Evolutionary conservation across 352 stramenopile genomes (phyloP).

Genomic region (Globisporangium perplexum): DNA sequence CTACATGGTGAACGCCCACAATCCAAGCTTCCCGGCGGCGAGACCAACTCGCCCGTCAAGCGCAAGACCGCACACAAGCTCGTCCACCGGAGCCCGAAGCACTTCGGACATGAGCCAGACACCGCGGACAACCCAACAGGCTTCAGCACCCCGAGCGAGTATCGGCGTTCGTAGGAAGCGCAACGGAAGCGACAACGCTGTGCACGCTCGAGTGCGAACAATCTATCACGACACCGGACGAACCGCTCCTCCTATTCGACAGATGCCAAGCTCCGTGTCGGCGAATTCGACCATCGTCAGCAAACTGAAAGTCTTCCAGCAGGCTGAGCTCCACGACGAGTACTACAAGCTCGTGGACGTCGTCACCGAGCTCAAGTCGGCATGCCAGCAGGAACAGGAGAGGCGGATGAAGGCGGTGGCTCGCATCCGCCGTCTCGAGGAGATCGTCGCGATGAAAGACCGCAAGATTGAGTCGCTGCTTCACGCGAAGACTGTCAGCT

Average conservation of each 20-base stretch:
- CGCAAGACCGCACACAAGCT: slow-evolving; percentile 25
- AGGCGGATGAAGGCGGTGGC: slow-evolving; percentile 41
- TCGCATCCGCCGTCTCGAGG: slow-evolving; percentile 45
- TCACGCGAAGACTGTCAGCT: slow-evolving; percentile 23
- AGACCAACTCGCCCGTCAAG: slow-evolving; percentile 30
- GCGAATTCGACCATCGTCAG: slow-evolving; percentile 23
- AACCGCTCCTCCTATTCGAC: slow-evolving; percentile 10
- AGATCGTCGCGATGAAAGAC: slow-evolving; percentile 62
- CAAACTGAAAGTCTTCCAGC: slow-evolving; percentile 40
- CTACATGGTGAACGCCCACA: slow-evolving; percentile 45
- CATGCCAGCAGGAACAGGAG: slow-evolving; percentile 44
- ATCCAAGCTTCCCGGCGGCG: slow-evolving; percentile 20
- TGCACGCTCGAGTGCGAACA: slow-evolving; percentile 40
- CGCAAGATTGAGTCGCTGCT: slow-evolving; percentile 62
- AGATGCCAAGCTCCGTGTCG: slow-evolving; percentile 17
- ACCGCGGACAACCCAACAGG: slow-evolving; percentile 1
- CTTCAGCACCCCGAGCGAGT: background rate
- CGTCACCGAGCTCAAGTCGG: slow-evolving; percentile 39
- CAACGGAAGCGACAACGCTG: slow-evolving; percentile 17
- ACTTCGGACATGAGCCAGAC: slow-evolving; percentile 7
- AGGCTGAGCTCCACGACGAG: slow-evolving; percentile 56
- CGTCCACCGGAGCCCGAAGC: background rate
- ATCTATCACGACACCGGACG: slow-evolving; percentile 43
- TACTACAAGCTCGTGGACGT: slow-evolving; percentile 52
- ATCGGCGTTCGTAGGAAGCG: slow-evolving; percentile 30